Base-by-base conservation (phyloP, 352 stramenopile species). In the Pythium plurisporium region DNA sequence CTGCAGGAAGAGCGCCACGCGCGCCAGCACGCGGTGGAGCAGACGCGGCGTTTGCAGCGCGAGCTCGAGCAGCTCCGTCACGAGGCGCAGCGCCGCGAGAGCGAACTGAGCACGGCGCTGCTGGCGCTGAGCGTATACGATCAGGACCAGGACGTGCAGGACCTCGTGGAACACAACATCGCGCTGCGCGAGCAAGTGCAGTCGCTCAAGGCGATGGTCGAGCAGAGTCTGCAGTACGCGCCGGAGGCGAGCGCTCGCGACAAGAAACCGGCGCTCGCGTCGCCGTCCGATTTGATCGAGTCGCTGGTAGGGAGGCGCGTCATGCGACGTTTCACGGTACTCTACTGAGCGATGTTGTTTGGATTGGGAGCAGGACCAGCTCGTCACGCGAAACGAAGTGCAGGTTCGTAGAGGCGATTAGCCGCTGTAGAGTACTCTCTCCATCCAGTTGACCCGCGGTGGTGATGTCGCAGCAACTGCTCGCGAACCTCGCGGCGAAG, bases 181-280 rank as follows among this genome's bases (percentile, higher is more conserved):
- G 73, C 73, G 25, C 57, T 82, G 45, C 57, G 73, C 11, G 70
- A 82, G 44, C 73, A 82, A 49, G 70, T 82, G 19, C 64, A 67
- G 47, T 71, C 70, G 30, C 65, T 82, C 23, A 82, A 82, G 59
- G 64, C 55, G 10, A 62, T 70, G 45, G 40, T 82, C 20, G 48
- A 69, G 49, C 47, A 56, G 14, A 55, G 27, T 27, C 22, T 53
- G 29, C 29, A 34, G 29, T 31, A 51, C 29, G 25, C 12, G 15
- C 33, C 55, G 3, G 23, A 60, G 30, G 54, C 56, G 15, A 42
- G 30, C 52, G 36, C 53, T 10, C 9, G 8, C 43, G 26, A 15
- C 2, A 17, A 26, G 43, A 5, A 34, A n/a, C n/a, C 37, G 41
- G 19, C 5, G n/a, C 10, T n/a, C n/a, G n/a, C 19, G 2, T 10